Evolutionary conservation across 768 basidiomycete genomes (phyloP).

Genomic region (Tricholoma hemisulphureum): DNA sequence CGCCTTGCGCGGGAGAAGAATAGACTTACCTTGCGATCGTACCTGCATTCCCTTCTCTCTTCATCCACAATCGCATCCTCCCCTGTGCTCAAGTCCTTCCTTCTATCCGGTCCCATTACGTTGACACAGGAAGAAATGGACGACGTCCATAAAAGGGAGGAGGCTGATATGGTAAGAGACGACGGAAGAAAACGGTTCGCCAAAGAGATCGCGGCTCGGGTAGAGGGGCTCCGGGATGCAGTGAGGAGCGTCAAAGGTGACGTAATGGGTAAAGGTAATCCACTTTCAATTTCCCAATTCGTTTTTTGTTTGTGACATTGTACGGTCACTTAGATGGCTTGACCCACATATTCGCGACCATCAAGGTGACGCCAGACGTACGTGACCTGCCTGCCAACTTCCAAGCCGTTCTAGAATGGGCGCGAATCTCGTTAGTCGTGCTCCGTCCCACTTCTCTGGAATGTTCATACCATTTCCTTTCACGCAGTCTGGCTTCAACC

Average conservation of each 20-base stretch:
- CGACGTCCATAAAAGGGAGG: conserved; percentile 78
- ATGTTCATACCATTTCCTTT: conserved; percentile 3
- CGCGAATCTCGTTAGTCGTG: conserved; percentile 82
- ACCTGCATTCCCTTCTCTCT: conserved; percentile 78
- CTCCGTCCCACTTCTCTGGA: background rate
- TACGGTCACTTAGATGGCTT: conserved; percentile 66
- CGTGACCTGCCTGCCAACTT: conserved; percentile 81
- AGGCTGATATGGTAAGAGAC: conserved; percentile 84
- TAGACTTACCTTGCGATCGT: conserved; percentile 87
- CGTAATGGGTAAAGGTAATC: conserved; percentile 77
- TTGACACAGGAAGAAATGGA: conserved; percentile 72
- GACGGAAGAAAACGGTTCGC: conserved; percentile 86
- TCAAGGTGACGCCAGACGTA: conserved; percentile 77
- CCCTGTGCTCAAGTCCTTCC: conserved; percentile 82
- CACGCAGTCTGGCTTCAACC: conserved; percentile 82
- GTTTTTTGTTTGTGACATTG: background rate
- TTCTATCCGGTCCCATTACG: conserved; percentile 71
- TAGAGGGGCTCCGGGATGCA: conserved; percentile 81
- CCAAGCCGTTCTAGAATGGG: conserved; percentile 93
- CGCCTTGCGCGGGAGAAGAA: conserved; percentile 91
- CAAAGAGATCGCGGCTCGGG: conserved; percentile 79
- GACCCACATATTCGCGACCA: conserved; percentile 81
- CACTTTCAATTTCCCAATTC: background rate
- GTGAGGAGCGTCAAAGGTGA: conserved; percentile 91
- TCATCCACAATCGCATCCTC: conserved; percentile 77